Percentiles rank a stretch among this genome's conserved stretches.
These are phyloP conservation scores for Vigna unguiculata DNA, from an alignment of 306 rosid genomes.

Conservation along the genomic window DNA sequence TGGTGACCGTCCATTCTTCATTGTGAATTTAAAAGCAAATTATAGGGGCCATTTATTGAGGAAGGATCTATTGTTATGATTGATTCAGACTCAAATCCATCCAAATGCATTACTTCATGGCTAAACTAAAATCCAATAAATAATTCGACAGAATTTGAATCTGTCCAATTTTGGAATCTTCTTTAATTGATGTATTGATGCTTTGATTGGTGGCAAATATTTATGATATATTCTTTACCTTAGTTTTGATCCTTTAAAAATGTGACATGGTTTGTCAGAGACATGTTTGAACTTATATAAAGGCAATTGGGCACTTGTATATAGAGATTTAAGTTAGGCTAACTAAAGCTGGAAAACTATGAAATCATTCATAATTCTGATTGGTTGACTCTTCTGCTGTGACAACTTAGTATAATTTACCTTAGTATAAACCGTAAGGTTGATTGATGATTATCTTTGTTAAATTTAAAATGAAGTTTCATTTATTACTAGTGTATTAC, in stretches of 20 bases:
- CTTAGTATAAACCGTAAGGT: background rate
- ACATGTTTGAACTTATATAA: too few relatives aligned
- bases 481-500: background rate
- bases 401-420: constrained; percentile 3
- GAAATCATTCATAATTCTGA: constrained; percentile 22
- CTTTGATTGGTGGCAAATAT: constrained; percentile 45
- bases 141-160: constrained; percentile 45
- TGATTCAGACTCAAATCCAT: constrained; percentile 44
- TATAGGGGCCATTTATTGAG: constrained; percentile 44
- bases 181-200: constrained; percentile 42
- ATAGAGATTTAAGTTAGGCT: too few relatives aligned
- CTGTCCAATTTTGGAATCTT: constrained; percentile 42
- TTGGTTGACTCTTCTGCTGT: constrained; percentile 10
- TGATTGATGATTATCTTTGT: background rate
- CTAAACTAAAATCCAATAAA: constrained; percentile 31
- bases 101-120: constrained; percentile 41
- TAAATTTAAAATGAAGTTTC: constrained; percentile 10
- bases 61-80: constrained; percentile 29
- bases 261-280: background rate
- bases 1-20: constrained; percentile 33
- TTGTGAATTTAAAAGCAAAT: constrained; percentile 43
- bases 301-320: too few relatives aligned
- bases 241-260: constrained; percentile 27
- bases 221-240: constrained; percentile 25
- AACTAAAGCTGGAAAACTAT: constrained; percentile 2